phyloP scores from a whole-genome alignment of 78 protist species.

The Isochrysis galbana region DNA sequence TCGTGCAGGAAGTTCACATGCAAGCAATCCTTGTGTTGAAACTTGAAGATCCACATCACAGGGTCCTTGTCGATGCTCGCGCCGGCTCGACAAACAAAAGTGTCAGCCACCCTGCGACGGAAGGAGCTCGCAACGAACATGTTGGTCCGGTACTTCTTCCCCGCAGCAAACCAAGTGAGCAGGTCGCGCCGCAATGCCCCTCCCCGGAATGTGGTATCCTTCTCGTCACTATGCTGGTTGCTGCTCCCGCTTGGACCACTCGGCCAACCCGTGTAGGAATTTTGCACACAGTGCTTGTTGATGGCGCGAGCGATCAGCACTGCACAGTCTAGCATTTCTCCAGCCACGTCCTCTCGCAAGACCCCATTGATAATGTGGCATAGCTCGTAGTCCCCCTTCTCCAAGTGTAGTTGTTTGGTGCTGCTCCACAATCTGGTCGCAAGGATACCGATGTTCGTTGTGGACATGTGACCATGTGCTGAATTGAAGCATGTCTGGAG shows the following conservation, averaged over 20 bases:
- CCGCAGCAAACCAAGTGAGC: not conserved
- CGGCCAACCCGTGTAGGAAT: not conserved
- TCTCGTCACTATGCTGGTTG: not conserved
- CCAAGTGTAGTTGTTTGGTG: not conserved
- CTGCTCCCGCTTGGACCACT: not conserved
- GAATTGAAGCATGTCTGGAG: not conserved
- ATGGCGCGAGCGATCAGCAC: not conserved
- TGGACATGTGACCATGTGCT: not conserved
- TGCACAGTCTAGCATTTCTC: not conserved
- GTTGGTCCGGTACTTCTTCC: not conserved
- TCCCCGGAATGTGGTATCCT: not conserved
- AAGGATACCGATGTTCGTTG: not conserved
- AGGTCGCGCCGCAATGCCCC: not conserved
- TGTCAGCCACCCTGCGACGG: not conserved
- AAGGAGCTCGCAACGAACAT: not conserved
- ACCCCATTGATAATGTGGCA: not conserved
- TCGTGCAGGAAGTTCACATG: not conserved
- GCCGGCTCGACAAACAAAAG: not conserved
- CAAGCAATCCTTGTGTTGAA: not conserved
- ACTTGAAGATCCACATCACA: not conserved
- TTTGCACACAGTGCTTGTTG: not conserved
- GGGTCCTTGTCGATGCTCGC: not conserved
- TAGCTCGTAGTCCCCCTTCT: not conserved
- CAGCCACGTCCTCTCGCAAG: not conserved
- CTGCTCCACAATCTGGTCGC: not conserved